Base-by-base conservation (phyloP, 371 early-diverging fungal genomes). In the Mortierella sp. region DNA sequence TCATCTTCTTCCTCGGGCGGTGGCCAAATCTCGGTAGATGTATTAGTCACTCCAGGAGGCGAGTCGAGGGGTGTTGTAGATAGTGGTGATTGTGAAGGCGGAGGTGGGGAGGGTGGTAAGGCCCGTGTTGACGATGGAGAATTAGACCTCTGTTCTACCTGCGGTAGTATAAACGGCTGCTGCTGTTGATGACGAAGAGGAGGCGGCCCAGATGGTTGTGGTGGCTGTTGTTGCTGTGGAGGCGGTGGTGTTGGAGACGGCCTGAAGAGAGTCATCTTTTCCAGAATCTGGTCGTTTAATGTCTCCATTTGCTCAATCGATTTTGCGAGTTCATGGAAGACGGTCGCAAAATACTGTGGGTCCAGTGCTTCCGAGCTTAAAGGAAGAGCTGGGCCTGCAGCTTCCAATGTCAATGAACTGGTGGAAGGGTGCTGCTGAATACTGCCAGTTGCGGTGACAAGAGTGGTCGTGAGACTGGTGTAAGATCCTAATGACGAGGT, bases 241-340 rank as follows among this genome's bases (percentile, higher is more conserved):
- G 73, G 24, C 24, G 72, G 34, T 63, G 34, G 60, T 0, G 60
- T 26, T 21, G 50, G 73, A 47, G 55, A n/a, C 0, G 76, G 70
- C 31, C 45, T 74, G 45, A 74, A 74, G 26, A 81, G 81, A 6
- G 81, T 81, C 81, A 81, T 77, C 5, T 48, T 73, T 7, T 77
- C 84, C 60, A 84, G 31, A 10, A 84, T 60, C 50, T 77, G 78
- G 13, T 84, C 80, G 42, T 74, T 84, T 57, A 84, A 34, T 28
- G 47, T 50, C 31, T 84, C 77, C 19, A 84, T 48, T 10, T 47
- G 71, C n/a, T 84, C 84, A 3, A 76, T 75, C 13, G 74, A 31
- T 44, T 26, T 71, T 11, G 70, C 42, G 44, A 80, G 63, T 42
- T 80, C 65, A 34, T 65, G 48, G 24, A 84, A 38, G 21, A 77